Evolutionary conservation across 2,329 filamentous ascomycete genomes (phyloP).

Genomic region (Teratosphaeria destructans): DNA sequence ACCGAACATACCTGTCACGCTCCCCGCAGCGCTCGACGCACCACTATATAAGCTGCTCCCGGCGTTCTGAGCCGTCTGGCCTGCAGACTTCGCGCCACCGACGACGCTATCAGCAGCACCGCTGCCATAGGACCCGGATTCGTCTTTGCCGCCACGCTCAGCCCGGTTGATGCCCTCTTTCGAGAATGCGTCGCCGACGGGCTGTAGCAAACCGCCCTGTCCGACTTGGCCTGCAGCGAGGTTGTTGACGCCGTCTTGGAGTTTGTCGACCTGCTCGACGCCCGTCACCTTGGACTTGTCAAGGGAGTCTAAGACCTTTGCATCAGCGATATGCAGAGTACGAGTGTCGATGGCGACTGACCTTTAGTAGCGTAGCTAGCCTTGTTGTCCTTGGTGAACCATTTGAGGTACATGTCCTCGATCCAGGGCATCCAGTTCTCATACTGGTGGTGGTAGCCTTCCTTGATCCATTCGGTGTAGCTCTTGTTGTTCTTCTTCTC

Average conservation of each 20-base stretch:
- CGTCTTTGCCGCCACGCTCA: constrained; percentile 55
- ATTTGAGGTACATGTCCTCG: constrained; percentile 61
- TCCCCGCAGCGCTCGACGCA: constrained; percentile 24
- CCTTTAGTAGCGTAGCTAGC: constrained; percentile 60
- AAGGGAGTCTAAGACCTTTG: constrained; percentile 45
- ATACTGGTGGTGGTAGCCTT: constrained; percentile 62
- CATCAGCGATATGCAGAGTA: not conserved
- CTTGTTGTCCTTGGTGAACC: constrained; percentile 70
- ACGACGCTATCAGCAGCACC: constrained; percentile 24
- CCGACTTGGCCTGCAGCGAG: constrained; percentile 55
- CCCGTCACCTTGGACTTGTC: constrained; percentile 61
- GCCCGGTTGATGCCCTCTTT: constrained; percentile 57
- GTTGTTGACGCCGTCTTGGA: constrained; percentile 58
- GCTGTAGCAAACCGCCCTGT: constrained; percentile 56
- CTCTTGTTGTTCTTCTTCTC: constrained; percentile 23
- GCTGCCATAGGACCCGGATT: constrained; percentile 42
- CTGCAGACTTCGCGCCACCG: constrained; percentile 20
- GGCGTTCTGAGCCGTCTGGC: constrained; percentile 16
- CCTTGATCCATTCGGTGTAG: constrained; percentile 47
- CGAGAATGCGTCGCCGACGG: constrained; percentile 50
- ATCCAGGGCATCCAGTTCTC: constrained; percentile 69
- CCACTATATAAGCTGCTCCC: constrained; percentile 19
- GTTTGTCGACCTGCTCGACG: constrained; percentile 53
- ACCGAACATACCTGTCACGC: constrained; percentile 23
- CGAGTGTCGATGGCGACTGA: constrained; percentile 25